phyloP scores from a whole-genome alignment of 257 asterid species.

The Plantago major region DNA sequence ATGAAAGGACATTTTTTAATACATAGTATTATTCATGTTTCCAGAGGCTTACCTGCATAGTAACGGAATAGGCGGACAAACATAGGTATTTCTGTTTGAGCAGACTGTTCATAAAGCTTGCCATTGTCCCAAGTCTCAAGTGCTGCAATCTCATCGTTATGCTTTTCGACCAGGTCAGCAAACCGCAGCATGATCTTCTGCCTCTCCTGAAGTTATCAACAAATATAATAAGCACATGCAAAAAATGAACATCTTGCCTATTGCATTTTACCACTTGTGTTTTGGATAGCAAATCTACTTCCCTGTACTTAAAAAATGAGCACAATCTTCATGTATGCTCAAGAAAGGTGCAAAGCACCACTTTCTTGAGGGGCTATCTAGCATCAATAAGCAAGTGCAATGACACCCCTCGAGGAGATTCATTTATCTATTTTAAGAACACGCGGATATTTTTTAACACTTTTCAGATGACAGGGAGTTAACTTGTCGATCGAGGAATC shows the following conservation, averaged over 20 bases:
- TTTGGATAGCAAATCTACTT: background rate
- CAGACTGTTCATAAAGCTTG: conserved; percentile 71
- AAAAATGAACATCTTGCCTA: background rate
- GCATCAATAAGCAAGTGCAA: too few species aligned
- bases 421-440: too few species aligned
- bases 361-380: too few species aligned
- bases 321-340: background rate
- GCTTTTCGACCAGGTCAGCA: conserved; percentile 94
- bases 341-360: background rate
- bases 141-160: conserved; percentile 82
- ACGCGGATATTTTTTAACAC: background rate
- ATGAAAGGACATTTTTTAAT: background rate
- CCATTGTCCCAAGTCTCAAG: conserved; percentile 94
- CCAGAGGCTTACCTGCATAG: conserved; percentile 65
- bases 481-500: background rate
- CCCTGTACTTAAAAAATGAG: background rate
- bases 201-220: conserved; percentile 60
- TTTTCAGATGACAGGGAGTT: background rate
- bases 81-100: conserved; percentile 74
- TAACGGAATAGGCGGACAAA: conserved; percentile 69
- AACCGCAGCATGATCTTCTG: conserved; percentile 60
- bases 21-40: background rate
- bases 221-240: conserved; percentile 5
- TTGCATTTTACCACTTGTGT: too few species aligned
- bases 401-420: too few species aligned